Conservation (phyloP, 208 protist species). For the Sergeia podlipaevii region DNA sequence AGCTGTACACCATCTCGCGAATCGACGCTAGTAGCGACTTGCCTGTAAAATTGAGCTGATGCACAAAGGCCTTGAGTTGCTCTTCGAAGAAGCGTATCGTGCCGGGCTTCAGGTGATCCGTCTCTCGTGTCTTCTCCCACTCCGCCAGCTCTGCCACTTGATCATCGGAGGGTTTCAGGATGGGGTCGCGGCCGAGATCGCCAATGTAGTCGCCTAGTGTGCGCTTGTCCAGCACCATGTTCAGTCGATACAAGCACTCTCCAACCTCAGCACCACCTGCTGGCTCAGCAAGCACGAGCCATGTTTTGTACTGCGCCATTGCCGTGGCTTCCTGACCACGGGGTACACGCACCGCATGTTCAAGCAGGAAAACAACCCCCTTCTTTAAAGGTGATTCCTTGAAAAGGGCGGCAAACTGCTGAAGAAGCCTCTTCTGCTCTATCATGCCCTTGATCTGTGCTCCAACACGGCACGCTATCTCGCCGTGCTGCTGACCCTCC, state of each 20-base stretch:
- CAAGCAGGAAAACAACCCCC: constrained; percentile 76
- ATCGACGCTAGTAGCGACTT: constrained; percentile 75
- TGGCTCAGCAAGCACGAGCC: constrained; percentile 60
- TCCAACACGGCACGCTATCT: no score
- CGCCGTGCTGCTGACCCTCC: no score
- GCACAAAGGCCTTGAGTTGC: constrained; percentile 76
- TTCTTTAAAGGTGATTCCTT: constrained; percentile 60
- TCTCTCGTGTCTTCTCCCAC: constrained; percentile 25
- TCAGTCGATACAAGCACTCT: constrained; percentile 68
- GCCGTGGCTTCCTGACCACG: constrained; percentile 15
- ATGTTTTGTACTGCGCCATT: constrained; percentile 20
- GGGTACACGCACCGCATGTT: constrained; percentile 44
- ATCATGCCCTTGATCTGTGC: constrained; percentile 17
- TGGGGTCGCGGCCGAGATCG: constrained; percentile 62
- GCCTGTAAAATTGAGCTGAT: constrained; percentile 71
- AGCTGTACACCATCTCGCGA: constrained; percentile 79
- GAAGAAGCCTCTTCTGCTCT: constrained; percentile 50
- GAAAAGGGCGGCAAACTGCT: constrained; percentile 64
- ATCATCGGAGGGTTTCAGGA: neutral
- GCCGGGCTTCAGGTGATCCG: constrained; percentile 35
- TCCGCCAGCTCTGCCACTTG: constrained; percentile 2
- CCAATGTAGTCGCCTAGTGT: constrained; percentile 86
- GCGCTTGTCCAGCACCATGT: constrained; percentile 77
- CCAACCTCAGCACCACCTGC: constrained; percentile 77
- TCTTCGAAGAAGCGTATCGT: constrained; percentile 70